phyloP scores from a whole-genome alignment of 768 basidiomycete species.

The Mycena metata region DNA sequence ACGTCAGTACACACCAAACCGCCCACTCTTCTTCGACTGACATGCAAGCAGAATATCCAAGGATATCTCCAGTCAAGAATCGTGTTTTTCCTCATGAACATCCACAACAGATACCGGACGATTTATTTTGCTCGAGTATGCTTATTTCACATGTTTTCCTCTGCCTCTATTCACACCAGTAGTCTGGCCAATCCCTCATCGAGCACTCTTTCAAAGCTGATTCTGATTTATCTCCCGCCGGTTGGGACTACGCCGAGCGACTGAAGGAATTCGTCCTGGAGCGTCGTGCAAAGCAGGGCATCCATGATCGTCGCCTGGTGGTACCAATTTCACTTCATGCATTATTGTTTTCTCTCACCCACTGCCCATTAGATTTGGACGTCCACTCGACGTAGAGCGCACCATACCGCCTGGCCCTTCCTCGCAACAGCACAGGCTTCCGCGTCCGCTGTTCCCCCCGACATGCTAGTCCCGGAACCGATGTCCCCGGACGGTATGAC shows the following conservation, averaged over 20 bases:
- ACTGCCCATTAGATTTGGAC: slow-evolving; percentile 87
- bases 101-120: slow-evolving; percentile 91
- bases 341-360: background rate
- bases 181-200: slow-evolving; percentile 98
- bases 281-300: slow-evolving; percentile 81
- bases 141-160: slow-evolving; percentile 20
- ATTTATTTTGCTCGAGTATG: slow-evolving; percentile 97
- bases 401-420: slow-evolving; percentile 98
- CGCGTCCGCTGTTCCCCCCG: slow-evolving; percentile 24
- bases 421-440: slow-evolving; percentile 55
- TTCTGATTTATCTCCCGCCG: slow-evolving; percentile 93
- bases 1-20: slow-evolving; percentile 63
- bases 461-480: slow-evolving; percentile 21
- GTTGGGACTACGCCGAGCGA: slow-evolving; percentile 94
- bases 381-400: slow-evolving; percentile 90
- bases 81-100: slow-evolving; percentile 99
- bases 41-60: slow-evolving; percentile 72
- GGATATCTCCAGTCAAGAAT: slow-evolving; percentile 95
- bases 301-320: slow-evolving; percentile 74
- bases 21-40: background rate
- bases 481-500: slow-evolving; percentile 29
- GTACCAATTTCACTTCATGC: slow-evolving; percentile 53
- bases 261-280: slow-evolving; percentile 93
- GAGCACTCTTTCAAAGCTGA: slow-evolving; percentile 99
- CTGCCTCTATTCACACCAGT: slow-evolving; percentile 21